Percentiles rank a stretch among this genome's conserved stretches.
phyloP scores from a whole-genome alignment of 345 rosid species.

The Geranium rotundifolium region DNA sequence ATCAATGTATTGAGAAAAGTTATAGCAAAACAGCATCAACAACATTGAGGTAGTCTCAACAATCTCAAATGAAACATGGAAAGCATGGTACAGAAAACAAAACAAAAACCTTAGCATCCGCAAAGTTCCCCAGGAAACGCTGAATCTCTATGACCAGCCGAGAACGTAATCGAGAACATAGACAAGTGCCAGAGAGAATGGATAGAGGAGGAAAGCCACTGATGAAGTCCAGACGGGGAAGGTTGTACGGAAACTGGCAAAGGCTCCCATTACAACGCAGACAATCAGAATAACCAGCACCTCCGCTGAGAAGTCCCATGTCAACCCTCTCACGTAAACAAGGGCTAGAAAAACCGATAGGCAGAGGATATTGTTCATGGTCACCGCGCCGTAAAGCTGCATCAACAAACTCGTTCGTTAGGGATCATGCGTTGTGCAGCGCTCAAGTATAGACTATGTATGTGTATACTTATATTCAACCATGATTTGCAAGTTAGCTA shows the following conservation, averaged over 20 bases:
- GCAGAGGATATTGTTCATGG: constrained; percentile 90
- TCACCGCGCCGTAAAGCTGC: constrained; percentile 89
- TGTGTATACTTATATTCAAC: too few relatives aligned
- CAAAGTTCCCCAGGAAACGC: too few relatives aligned
- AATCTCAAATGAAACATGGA: too few relatives aligned
- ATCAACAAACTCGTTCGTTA: constrained; percentile 9
- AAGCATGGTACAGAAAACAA: too few relatives aligned
- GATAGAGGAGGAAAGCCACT: constrained; percentile 63
- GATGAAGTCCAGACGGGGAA: constrained; percentile 85
- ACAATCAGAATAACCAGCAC: constrained; percentile 75
- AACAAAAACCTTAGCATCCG: too few relatives aligned
- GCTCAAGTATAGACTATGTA: too few relatives aligned
- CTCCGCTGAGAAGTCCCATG: constrained; percentile 93
- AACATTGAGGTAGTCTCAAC: too few relatives aligned
- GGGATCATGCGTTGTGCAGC: not conserved
- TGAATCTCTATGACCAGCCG: constrained; percentile 64
- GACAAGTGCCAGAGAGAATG: constrained; percentile 74
- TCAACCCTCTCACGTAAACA: constrained; percentile 60
- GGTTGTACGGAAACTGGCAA: constrained; percentile 74
- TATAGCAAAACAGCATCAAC: too few relatives aligned
- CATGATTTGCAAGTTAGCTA: too few relatives aligned
- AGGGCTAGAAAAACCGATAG: constrained; percentile 82
- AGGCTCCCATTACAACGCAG: constrained; percentile 67
- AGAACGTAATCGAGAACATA: constrained; percentile 78
- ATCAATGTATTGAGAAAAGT: too few relatives aligned